A percentile compares a stretch with the other conserved stretches of the same genome.
These are phyloP conservation scores for Coemansia sp. DNA, from an alignment of 192 early-diverging fungal genomes.

Conservation along the genomic window DNA sequence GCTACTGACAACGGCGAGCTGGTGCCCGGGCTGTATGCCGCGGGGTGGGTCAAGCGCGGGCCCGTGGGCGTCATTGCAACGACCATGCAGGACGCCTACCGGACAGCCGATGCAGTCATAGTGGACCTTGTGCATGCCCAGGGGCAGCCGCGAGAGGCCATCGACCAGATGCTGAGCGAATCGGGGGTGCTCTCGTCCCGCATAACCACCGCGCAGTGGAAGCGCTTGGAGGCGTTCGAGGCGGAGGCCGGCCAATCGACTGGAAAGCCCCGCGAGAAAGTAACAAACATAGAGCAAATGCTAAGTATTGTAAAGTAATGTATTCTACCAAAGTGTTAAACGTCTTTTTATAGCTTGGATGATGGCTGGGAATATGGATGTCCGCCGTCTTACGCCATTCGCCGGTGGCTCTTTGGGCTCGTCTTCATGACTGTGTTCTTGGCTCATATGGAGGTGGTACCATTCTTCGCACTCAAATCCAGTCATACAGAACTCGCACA, in stretches of 20 bases:
- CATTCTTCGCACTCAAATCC: slow-evolving; percentile 50
- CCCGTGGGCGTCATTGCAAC: slow-evolving; percentile 91
- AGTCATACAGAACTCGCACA: slow-evolving; percentile 37
- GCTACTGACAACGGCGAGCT: slow-evolving; percentile 57
- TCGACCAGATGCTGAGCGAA: slow-evolving; percentile 29
- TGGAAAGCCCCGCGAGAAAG: slow-evolving; percentile 89
- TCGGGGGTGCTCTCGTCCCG: slow-evolving; percentile 26
- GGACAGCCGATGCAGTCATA: slow-evolving; percentile 80
- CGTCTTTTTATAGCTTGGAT: slow-evolving; percentile 31
- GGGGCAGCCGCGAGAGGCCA: background rate
- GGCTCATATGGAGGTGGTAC: slow-evolving; percentile 45
- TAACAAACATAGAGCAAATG: slow-evolving; percentile 62
- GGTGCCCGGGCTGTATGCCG: slow-evolving; percentile 75
- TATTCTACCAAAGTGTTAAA: slow-evolving; percentile 21
- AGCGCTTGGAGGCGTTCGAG: slow-evolving; percentile 76
- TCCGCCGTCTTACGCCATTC: background rate
- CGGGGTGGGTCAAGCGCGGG: slow-evolving; percentile 96
- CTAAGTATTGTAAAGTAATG: slow-evolving; percentile 37
- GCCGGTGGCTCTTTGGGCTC: background rate
- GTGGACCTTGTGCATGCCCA: slow-evolving; percentile 57
- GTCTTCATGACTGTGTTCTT: slow-evolving; percentile 25
- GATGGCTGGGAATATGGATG: slow-evolving; percentile 25
- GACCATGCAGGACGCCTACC: slow-evolving; percentile 92
- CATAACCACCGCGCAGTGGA: slow-evolving; percentile 80
- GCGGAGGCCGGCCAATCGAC: slow-evolving; percentile 56